Percentiles rank a stretch among this genome's conserved stretches.
Evolutionary conservation across 352 stramenopile genomes (phyloP).

Genomic region (Globisporangium apiculatum): DNA sequence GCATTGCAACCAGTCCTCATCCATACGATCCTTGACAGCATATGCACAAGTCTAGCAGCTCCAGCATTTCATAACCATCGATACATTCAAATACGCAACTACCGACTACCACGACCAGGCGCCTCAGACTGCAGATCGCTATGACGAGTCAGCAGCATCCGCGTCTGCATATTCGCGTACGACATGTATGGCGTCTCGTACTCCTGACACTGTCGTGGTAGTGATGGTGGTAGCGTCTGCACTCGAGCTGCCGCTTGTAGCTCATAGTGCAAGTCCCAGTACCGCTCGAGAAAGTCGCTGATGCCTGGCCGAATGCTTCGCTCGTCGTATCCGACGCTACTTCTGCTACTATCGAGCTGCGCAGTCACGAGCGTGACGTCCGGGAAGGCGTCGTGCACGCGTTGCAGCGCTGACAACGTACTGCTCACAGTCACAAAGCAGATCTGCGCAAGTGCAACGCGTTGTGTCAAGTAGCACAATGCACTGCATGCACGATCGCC

Average conservation of each 20-base stretch:
- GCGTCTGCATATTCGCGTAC: too few relatives aligned
- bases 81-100: too few relatives aligned
- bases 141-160: too few relatives aligned
- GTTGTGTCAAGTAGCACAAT: constrained; percentile 31
- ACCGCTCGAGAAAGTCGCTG: constrained; percentile 31
- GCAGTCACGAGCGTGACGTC: constrained; percentile 35
- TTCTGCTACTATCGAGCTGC: constrained; percentile 21
- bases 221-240: constrained; percentile 1
- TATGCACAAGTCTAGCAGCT: too few relatives aligned
- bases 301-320: constrained; percentile 28
- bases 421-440: constrained; percentile 51
- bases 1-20: too few relatives aligned
- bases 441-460: constrained; percentile 28
- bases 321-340: constrained; percentile 26
- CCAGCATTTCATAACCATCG: too few relatives aligned
- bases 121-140: too few relatives aligned
- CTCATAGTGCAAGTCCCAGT: constrained; percentile 21
- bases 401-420: constrained; percentile 30
- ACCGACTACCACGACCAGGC: too few relatives aligned
- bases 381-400: constrained; percentile 37
- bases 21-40: too few relatives aligned
- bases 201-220: neutral
- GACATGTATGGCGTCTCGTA: too few relatives aligned
- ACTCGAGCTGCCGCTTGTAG: neutral
- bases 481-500: constrained; percentile 29